Base-by-base conservation (phyloP, 768 basidiomycete genomes). In the Rhizopogon sp. region DNA sequence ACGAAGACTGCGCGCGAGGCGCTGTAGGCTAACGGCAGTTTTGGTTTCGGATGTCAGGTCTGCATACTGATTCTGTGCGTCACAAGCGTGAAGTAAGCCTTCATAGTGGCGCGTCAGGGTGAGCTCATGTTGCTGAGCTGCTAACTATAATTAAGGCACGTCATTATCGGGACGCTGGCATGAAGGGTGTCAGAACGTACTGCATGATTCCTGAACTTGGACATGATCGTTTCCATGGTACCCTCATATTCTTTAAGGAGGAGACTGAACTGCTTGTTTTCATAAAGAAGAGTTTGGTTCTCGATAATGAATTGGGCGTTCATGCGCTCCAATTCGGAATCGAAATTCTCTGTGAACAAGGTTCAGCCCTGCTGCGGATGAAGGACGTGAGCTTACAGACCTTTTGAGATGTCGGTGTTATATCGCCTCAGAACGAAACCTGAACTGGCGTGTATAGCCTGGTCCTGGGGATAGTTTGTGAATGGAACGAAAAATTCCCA, bases 141-240 rank as follows among this genome's bases (percentile, higher is more conserved):
- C 91, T 58, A 88, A 73, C 94, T 98, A 66, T 39, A 49, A 46
- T 44, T 31, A 47, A 54, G 37, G 29, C 52, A 56, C 35, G 46
- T 49, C 51, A 53, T 57, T 35, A n/a, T 33, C 56, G 52, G 58
- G 47, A 53, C 20, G 39, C 41, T 46, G 49, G 47, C 5, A 37
- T 37, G 50, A 55, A 50, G 16, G 11, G 43, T 35, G 25, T 42
- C 51, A 43, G 25, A 56, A 79, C 91, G 64, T 63, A 96, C 94
- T 11, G 92, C 85, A 65, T 98, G 88, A 56, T 86, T 87, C 56
- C 95, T 81, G 68, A 98, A 98, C 72, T 98, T 98, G 50, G 84
- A 74, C 97, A 99, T 98, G 66, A 98, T 90, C 29, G 86, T 94
- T 63, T 98, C 95, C 76, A 99, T 80, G 3, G 95, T 97, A 52